Evolutionary conservation across 345 rosid genomes (phyloP), one percentile per base, ranked within the genome.

Genomic region (Cardamine chenopodiifolia): DNA sequence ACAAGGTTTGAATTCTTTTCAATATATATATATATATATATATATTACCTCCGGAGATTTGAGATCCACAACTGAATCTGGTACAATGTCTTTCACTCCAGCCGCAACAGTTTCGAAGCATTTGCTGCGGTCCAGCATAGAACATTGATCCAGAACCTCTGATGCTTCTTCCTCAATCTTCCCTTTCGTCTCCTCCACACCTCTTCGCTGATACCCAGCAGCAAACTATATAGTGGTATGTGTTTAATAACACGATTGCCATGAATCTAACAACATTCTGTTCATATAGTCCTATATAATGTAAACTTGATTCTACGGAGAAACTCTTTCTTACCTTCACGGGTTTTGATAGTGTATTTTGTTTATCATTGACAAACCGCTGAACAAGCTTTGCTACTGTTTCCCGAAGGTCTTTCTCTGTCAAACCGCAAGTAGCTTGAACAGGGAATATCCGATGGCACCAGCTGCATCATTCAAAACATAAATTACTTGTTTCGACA

Each of bases 381-480:
- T 69, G 82, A 63, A 91, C 95, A 77, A 91, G 95, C 78, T 85
- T 94, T 17, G 87, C 81, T n/a, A 91, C 95, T 17, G 83, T 83
- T 65, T 81, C 81, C 52, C 66, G 84, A 37, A 94, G 85, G 49
- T 87, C 89, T 80, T 83, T 88, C 87, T 94, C 96, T 29, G 86
- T 80, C 81, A 94, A 82, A 64, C 15, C 57, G 79, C 97, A 91
- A 15, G 98, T 94, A 58, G 95, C 90, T 83, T 91, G 97, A 75
- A 94, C 85, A 8, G 98, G 97, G 80, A 87, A 87, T 62, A 94
- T 85, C 52, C 97, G 95, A 83, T 94, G 96, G 73, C 97, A 91
- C 98, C 98, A 94, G 20, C 98, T 94, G 79, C 82, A 85, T 42
- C 77, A 72, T 53, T 61, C 44, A 55, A 80, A 79, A 32, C 45